A percentile compares a stretch with the other conserved stretches of the same genome.
These are phyloP conservation scores for Phylloporus sp. DNA, from an alignment of 1,284 basidiomycete genomes.

Conservation along the genomic window DNA sequence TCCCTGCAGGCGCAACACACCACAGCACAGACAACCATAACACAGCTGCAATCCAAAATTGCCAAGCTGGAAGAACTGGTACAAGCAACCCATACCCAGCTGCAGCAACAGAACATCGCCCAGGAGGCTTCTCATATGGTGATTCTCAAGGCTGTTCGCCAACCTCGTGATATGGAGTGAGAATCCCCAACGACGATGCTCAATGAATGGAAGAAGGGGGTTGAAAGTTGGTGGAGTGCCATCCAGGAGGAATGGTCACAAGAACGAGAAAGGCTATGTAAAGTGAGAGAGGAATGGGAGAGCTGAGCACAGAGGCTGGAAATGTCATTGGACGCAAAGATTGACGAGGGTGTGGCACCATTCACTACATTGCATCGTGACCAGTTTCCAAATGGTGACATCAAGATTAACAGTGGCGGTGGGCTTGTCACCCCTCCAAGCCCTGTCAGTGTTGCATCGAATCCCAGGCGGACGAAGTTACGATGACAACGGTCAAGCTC, in stretches of 20 bases:
- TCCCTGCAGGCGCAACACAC: conserved; percentile 82
- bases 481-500: conserved; percentile 44
- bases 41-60: conserved; percentile 76
- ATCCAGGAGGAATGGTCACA: conserved; percentile 80
- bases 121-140: conserved; percentile 54
- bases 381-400: conserved; percentile 44
- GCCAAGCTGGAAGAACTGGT: conserved; percentile 64
- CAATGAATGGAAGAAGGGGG: conserved; percentile 70
- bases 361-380: conserved; percentile 48
- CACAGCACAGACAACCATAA: conserved; percentile 82
- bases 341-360: conserved; percentile 57
- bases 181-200: conserved; percentile 63
- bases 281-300: conserved; percentile 89
- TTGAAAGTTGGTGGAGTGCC: conserved; percentile 80
- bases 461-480: conserved; percentile 53
- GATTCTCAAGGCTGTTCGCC: conserved; percentile 47
- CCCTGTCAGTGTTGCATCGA: conserved; percentile 71
- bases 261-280: conserved; percentile 80
- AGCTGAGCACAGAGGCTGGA: conserved; percentile 50
- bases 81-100: conserved; percentile 50
- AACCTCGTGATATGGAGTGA: conserved; percentile 43
- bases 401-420: conserved; percentile 46
- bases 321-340: conserved; percentile 50
- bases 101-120: conserved; percentile 48
- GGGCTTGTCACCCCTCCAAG: conserved; percentile 78